Evolutionary conservation across 2,329 filamentous ascomycete species (phyloP), one percentile per base, ranked within the genome.

Genomic region (Colletotrichum sp.): DNA sequence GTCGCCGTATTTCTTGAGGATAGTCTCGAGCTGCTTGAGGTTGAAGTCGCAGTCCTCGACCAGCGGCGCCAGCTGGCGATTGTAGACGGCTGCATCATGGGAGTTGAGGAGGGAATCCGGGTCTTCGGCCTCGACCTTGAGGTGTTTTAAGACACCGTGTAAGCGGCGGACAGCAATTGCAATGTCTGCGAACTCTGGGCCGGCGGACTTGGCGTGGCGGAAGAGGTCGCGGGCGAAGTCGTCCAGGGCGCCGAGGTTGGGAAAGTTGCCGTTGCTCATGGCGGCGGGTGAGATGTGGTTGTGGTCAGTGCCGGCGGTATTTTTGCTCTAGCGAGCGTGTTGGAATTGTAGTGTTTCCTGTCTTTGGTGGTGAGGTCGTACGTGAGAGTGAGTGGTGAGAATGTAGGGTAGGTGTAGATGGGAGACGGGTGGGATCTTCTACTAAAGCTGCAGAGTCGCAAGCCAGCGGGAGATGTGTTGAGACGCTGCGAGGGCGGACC

Each of bases 81-180:
- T 81, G 78, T 90, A 91, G 64, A 88, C 82, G 39, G 85, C 82
- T 26, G 83, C 84, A 30, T 82, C 80, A 57, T 84, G 80, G 2
- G 81, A 81, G 83, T 90, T 90, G 18, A 93, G 85, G 13, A 89
- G 84, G 12, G 91, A 92, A 78, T 90, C 89, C 2, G 86, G 85
- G 78, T 92, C 90, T 77, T 90, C 87, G 52, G 88, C 88, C 83
- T 93, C 92, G 77, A 88, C 85, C 71, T 89, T 90, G 30, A 93
- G 85, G 79, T 92, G 89, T 71, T 90, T 89, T 8, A 93, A 85
- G 15, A 89, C 88, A 8, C 87, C 87, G 78, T 93, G 89, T 55
- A 94, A 84, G 59, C 85, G 86, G 71, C 88, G 88, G 52, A 93
- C 87, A 44, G 88, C 87, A 16, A 83, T 81, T 16, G 89, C 86